Evolutionary conservation across 2,329 filamentous ascomycete species (phyloP), one percentile per base, ranked within the genome.

Genomic region (Macrophomina tecta): DNA sequence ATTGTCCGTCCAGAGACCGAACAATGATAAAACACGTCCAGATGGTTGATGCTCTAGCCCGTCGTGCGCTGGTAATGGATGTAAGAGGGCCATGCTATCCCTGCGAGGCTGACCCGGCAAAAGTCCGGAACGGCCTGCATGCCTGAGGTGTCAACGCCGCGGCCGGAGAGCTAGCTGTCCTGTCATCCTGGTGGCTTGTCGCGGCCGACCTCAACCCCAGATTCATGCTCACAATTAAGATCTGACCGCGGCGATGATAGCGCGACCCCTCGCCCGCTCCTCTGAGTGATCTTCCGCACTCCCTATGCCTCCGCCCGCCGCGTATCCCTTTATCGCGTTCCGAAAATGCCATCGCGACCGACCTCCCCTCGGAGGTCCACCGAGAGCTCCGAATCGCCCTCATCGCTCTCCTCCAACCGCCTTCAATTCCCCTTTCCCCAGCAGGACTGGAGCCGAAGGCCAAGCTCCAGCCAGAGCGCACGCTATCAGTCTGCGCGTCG

Each of bases 401-500:
- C 72, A 34, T 81, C 80, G 46, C 78, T 81, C 1, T 75, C 76
- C 64, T 75, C 78, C 8, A 75, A 76, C 65, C 77, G 74, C 67
- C 67, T 73, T 56, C 81, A 84, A 72, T 86, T 82, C 83, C 80
- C 86, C 76, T 79, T 90, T 84, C 83, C 84, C 7, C 78, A 87
- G 84, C 78, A 87, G 82, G 88, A 89, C 67, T 76, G 74, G 69
- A 73, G 79, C 48, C 73, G 72, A 72, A 82, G 85, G 67, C 81
- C 83, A 69, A 79, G 76, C 66, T 83, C 84, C 42, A 78, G 77
- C 30, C 69, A 62, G 32, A 67, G 65, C 49, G 58, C 80, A 74
- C 73, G 84, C 69, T 85, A 86, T 72, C 77, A 77, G 66, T 49
- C 58, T 3, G 83, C 86, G 56, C 85, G 94, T 75, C 87, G 93